Evolutionary conservation across 768 basidiomycete species (phyloP), one percentile per base, ranked within the genome.

Genomic region (Mycena chlorophos): DNA sequence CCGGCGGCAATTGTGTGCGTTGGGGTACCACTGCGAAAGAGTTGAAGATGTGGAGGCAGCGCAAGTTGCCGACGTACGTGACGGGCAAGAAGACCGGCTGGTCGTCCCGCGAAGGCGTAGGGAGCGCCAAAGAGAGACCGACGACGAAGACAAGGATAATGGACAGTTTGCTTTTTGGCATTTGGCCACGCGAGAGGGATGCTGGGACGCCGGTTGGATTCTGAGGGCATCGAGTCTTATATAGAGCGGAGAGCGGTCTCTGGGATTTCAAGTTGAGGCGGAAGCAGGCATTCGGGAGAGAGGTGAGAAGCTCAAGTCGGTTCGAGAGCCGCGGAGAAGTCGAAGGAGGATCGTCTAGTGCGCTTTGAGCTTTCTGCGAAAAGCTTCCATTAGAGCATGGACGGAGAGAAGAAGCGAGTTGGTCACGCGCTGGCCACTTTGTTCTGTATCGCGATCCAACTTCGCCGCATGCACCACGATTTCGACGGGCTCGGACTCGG

Each of bases 241-340:
- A 46, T 46, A 27, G 25, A 19, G 12, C 10, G 39, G 39, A 40
- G 19, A 19, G 31, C 31, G n/a, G n/a, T n/a, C n/a, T n/a, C n/a
- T n/a, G n/a, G n/a, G n/a, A n/a, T n/a, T n/a, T 42, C 54, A 40
- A 45, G 45, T 55, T 46, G 49, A 50, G 49, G 54, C 55, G 48
- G 48, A 52, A 43, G 40, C 28, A 26, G 47, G 43, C 55, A 52
- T 57, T 61, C 60, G 56, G 40, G 20, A 42, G 40, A 42, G 40
- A 42, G 8, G 43, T 30, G 38, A 57, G 60, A 57, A 61, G 59
- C 52, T 47, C 29, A 48, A 53, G 54, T 61, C 60, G 60, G 40
- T 49, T 51, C 38, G 39, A 51, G 59, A 56, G 40, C 40, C 40
- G 40, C 40, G 20, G 14, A 42, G 40, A 42, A 42, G 40, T 42